Percentiles rank a stretch among this genome's conserved stretches.
phyloP scores from a whole-genome alignment of 768 basidiomycete genomes.

The Polyporus arcularius region DNA sequence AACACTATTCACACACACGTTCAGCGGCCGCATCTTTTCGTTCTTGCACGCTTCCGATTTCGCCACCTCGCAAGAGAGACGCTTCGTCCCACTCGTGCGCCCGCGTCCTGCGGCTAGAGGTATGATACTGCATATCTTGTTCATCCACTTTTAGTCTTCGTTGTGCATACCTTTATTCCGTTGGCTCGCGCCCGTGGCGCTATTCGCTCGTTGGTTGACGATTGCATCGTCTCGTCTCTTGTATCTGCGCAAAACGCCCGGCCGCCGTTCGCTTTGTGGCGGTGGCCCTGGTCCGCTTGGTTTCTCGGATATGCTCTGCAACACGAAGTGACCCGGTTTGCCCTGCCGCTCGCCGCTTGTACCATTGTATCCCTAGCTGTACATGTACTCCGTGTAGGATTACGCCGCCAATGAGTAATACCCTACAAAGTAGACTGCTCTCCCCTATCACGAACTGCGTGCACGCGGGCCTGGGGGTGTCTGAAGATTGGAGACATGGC shows the following conservation, averaged over 20 bases:
- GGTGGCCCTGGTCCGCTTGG: background rate
- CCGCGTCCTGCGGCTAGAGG: background rate
- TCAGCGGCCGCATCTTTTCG: background rate
- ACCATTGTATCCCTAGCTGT: constrained; percentile 21
- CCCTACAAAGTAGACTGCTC: constrained; percentile 1
- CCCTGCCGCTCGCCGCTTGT: background rate
- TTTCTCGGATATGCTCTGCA: background rate
- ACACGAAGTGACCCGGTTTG: constrained; percentile 3
- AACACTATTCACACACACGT: no score
- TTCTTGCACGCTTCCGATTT: background rate
- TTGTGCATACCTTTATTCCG: background rate
- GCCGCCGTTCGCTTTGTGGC: background rate
- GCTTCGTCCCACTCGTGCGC: background rate
- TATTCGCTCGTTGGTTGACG: constrained; percentile 18
- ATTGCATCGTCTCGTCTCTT: constrained; percentile 10
- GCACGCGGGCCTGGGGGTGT: no score
- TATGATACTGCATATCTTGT: background rate
- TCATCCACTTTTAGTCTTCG: background rate
- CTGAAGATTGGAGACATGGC: no score
- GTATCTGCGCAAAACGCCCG: background rate
- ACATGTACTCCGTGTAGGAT: constrained; percentile 13
- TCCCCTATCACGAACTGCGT: no score
- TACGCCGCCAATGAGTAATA: constrained; percentile 5
- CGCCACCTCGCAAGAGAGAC: background rate
- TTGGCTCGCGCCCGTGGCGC: constrained; percentile 7